Evolutionary conservation across 805 yeast species (phyloP), one percentile per base, ranked within the genome.

Genomic region (Lipomyces mesembrius): DNA sequence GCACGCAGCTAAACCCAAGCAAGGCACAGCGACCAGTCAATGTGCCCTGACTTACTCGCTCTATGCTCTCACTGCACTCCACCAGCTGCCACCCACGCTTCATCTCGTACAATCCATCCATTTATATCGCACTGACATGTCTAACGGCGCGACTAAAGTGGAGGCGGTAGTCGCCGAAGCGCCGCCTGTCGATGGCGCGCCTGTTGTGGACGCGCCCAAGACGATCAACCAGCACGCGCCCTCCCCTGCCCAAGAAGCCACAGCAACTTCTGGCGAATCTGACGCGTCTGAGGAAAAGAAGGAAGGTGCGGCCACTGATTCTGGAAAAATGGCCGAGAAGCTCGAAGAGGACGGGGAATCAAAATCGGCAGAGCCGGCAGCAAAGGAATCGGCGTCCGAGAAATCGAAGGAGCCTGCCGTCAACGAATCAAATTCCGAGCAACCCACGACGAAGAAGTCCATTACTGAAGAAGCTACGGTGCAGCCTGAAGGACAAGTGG

Each of bases 161-260:
- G 57, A 20, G 46, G 57, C 57, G 14, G 51, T 57, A 11, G 66
- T 52, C 46, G 43, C 61, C 4, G 58, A 17, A 32, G 53, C 46
- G 63, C 43, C 46, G 54, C 37, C 59, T 17, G 57, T 37, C 61
- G 60, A 20, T 9, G 56, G 27, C 59, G 63, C 54, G 43, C 34
- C 66, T 43, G 57, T 60, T 11, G 62, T 43, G 55, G 37, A 22
- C 39, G 59, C 29, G 49, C 25, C 46, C 8, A 22, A 37, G 35
- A 53, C 52, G 32, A 17, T 17, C 46, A 46, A 57, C 25, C 27
- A 34, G 17, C 22, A 37, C 49, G 60, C 49, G n/a, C 32, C 49
- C 12, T 22, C 20, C 3, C 11, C 22, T 7, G 22, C 22, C 49
- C 34, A 2, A 37, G 20, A 14, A 37, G 25, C 20, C 27, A 32